Conservation (phyloP, 2,329 filamentous ascomycete species). For the Bipolaris sorokiniana region DNA sequence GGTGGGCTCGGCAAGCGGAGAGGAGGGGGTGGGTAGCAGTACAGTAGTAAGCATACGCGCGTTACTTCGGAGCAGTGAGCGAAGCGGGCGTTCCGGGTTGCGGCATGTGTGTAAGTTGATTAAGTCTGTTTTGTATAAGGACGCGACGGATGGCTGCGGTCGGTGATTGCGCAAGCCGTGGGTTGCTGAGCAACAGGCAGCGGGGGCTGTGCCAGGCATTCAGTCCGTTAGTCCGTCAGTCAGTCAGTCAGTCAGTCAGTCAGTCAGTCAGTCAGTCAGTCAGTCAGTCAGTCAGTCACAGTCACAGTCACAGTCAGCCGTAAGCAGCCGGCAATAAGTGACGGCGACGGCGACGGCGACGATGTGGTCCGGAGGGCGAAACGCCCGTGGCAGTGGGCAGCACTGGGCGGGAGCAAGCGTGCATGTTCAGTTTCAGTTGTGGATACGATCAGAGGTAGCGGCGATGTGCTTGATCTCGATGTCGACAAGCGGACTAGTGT, state of each 20-base stretch:
- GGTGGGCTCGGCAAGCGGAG: conserved; percentile 1
- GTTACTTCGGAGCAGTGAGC: neutral
- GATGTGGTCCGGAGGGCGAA: neutral
- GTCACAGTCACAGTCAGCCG: conserved; percentile 1
- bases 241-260: neutral
- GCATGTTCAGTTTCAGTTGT: too few relatives aligned
- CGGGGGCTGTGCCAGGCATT: neutral
- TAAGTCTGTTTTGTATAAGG: neutral
- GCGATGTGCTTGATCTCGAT: too few relatives aligned
- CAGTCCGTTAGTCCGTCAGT: neutral
- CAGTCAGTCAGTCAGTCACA: too few relatives aligned
- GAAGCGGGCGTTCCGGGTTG: neutral
- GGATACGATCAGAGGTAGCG: too few relatives aligned
- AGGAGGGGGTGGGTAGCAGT: neutral
- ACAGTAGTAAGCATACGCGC: neutral
- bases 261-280: neutral
- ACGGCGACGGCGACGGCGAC: neutral
- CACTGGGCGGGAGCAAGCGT: too few relatives aligned
- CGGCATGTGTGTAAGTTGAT: neutral
- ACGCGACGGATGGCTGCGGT: neutral
- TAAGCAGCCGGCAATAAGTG: neutral
- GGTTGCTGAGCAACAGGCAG: conserved; percentile 4
- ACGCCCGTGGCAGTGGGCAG: neutral
- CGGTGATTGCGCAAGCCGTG: conserved; percentile 1
- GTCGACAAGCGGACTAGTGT: neutral